phyloP scores from a whole-genome alignment of 2,329 filamentous ascomycete species.

The Xylaria sp. region DNA sequence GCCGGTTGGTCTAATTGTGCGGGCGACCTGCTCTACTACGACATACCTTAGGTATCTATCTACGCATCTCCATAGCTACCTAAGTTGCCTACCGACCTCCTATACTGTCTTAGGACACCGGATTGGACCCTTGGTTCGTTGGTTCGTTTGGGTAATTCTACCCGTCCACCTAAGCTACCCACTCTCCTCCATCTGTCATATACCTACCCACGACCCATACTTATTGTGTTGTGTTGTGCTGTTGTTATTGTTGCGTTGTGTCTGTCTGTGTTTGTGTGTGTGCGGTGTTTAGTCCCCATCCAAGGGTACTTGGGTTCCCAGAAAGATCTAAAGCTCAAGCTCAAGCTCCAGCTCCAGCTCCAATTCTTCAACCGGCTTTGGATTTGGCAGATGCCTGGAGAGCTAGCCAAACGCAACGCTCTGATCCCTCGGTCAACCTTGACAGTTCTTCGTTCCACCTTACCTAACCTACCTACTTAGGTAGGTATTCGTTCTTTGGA shows the following conservation, averaged over 20 bases:
- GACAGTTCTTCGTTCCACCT: slow-evolving; percentile 27
- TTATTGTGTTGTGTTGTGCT: background rate
- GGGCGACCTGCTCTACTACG: slow-evolving; percentile 25
- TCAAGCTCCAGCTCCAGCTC: slow-evolving; percentile 32
- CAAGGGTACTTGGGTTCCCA: slow-evolving; percentile 28
- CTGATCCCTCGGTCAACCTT: slow-evolving; percentile 33
- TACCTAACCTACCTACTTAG: slow-evolving; percentile 2
- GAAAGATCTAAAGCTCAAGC: slow-evolving; percentile 33
- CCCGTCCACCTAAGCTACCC: background rate
- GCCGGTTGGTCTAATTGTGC: slow-evolving; percentile 23
- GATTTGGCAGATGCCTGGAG: slow-evolving; percentile 22
- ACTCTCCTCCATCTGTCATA: background rate
- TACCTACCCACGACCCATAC: background rate
- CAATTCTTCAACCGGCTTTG: slow-evolving; percentile 30
- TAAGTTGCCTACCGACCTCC: background rate
- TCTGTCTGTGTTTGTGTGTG: background rate
- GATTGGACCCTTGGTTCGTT: background rate
- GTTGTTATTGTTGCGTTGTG: background rate
- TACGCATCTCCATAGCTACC: background rate
- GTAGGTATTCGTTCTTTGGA: background rate
- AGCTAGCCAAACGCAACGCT: slow-evolving; percentile 13
- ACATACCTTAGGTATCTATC: background rate
- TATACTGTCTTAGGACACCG: too few species aligned
- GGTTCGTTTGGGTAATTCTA: background rate
- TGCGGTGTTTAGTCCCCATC: slow-evolving; percentile 20